Evolutionary conservation across 2,329 filamentous ascomycete genomes (phyloP).

Genomic region (Pyrenophora seminiperda): DNA sequence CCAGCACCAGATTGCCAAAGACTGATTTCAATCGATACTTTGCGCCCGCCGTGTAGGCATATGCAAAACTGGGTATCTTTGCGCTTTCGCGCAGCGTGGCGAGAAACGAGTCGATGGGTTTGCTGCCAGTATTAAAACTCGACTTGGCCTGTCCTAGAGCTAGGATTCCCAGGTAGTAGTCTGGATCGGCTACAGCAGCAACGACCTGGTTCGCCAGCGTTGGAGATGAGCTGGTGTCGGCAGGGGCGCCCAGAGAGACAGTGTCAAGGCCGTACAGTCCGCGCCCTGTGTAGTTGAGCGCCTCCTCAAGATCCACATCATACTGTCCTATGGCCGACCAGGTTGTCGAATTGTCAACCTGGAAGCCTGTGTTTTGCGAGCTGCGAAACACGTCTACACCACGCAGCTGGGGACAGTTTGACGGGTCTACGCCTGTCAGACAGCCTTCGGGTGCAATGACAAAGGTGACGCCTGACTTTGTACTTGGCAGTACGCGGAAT

Average conservation of each 20-base stretch:
- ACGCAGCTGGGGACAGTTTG: conserved; percentile 37
- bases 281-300: conserved; percentile 32
- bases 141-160: conserved; percentile 37
- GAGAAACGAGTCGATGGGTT: conserved; percentile 35
- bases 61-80: conserved; percentile 44
- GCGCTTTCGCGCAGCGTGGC: conserved; percentile 34
- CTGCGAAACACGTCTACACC: conserved; percentile 40
- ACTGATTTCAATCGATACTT: conserved; percentile 42
- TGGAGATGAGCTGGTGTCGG: conserved; percentile 20
- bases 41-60: conserved; percentile 45
- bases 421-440: conserved; percentile 31
- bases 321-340: conserved; percentile 45
- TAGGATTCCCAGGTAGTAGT: conserved; percentile 41
- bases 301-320: conserved; percentile 36
- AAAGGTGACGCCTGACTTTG: conserved; percentile 39
- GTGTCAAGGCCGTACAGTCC: conserved; percentile 44
- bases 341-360: conserved; percentile 33
- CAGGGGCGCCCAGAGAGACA: conserved; percentile 33
- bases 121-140: conserved; percentile 37
- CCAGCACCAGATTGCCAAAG: conserved; percentile 47
- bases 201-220: conserved; percentile 39
- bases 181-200: conserved; percentile 34
- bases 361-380: conserved; percentile 40
- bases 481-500: conserved; percentile 45
- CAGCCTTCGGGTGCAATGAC: conserved; percentile 46